Conservation (phyloP, 805 yeast species). For the Yarrowia porcina region DNA sequence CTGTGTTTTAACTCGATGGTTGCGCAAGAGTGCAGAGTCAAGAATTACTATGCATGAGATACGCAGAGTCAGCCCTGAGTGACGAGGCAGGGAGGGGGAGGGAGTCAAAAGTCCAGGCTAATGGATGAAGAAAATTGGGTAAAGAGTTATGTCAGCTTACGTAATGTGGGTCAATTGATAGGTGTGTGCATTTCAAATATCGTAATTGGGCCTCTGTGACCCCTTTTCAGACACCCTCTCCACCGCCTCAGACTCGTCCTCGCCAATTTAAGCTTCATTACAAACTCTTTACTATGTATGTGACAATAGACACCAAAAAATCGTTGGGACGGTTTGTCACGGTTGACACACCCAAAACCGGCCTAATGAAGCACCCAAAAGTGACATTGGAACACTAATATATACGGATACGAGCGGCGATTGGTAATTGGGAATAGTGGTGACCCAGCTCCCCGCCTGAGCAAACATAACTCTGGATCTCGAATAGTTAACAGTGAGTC, state of each 20-base stretch:
- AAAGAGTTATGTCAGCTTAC: too few species aligned
- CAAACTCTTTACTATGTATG: neutral
- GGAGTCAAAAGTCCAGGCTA: too few species aligned
- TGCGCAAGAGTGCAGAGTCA: constrained; percentile 11
- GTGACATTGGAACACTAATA: too few species aligned
- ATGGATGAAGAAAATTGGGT: neutral
- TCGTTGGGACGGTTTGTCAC: neutral
- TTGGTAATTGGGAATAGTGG: too few species aligned
- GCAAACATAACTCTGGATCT: neutral
- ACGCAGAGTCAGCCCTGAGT: neutral
- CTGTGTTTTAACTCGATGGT: neutral
- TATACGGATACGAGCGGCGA: too few species aligned
- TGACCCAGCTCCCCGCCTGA: too few species aligned
- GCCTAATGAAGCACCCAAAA: too few species aligned
- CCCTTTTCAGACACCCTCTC: neutral
- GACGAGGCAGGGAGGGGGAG: neutral
- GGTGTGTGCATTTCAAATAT: neutral
- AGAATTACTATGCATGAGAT: neutral
- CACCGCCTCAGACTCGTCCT: neutral
- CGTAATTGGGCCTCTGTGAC: neutral
- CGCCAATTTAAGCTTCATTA: neutral
- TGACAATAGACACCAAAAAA: neutral
- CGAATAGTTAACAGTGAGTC: too few species aligned
- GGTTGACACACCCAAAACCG: neutral
- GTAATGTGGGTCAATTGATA: too few species aligned